These are phyloP conservation scores for Phytophthora palmivora DNA, from an alignment of 352 stramenopile species.

Conservation along the genomic window DNA sequence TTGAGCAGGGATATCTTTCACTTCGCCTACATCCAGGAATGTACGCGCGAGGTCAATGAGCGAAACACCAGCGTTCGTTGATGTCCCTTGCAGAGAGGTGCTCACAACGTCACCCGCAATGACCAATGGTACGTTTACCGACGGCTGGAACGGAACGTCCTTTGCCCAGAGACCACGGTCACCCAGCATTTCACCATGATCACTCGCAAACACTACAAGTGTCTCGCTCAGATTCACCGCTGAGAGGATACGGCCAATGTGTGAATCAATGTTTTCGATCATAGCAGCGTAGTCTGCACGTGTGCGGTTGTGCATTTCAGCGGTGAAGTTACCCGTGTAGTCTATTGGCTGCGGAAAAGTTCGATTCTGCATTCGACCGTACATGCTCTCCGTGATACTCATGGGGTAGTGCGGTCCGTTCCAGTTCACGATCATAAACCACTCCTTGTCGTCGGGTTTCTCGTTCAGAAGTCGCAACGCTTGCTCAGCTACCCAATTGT, in stretches of 20 bases:
- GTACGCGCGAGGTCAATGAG: slow-evolving; percentile 43
- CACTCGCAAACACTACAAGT: slow-evolving; percentile 41
- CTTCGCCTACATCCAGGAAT: slow-evolving; percentile 40
- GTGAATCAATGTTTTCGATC: slow-evolving; percentile 45
- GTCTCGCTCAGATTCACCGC: slow-evolving; percentile 43
- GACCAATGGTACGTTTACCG: slow-evolving; percentile 35
- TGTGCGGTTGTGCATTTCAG: slow-evolving; percentile 38
- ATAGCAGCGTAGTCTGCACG: slow-evolving; percentile 41
- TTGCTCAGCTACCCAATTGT: slow-evolving; percentile 41
- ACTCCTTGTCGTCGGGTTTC: slow-evolving; percentile 30
- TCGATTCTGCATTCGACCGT: slow-evolving; percentile 31
- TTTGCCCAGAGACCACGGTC: slow-evolving; percentile 39
- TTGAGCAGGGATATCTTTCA: slow-evolving; percentile 30
- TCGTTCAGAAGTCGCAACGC: slow-evolving; percentile 30
- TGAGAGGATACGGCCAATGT: slow-evolving; percentile 37
- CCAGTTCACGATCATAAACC: slow-evolving; percentile 49
- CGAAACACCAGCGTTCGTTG: slow-evolving; percentile 36
- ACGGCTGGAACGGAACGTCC: slow-evolving; percentile 38
- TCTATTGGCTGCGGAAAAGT: slow-evolving; percentile 35
- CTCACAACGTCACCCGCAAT: slow-evolving; percentile 40
- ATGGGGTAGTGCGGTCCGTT: slow-evolving; percentile 49
- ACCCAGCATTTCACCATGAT: slow-evolving; percentile 45
- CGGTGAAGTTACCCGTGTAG: slow-evolving; percentile 40
- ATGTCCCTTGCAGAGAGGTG: slow-evolving; percentile 24
- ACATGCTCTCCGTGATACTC: slow-evolving; percentile 44